These are phyloP conservation scores for Cyberlindnera xylosilytica DNA, from an alignment of 805 yeast species.

Conservation along the genomic window DNA sequence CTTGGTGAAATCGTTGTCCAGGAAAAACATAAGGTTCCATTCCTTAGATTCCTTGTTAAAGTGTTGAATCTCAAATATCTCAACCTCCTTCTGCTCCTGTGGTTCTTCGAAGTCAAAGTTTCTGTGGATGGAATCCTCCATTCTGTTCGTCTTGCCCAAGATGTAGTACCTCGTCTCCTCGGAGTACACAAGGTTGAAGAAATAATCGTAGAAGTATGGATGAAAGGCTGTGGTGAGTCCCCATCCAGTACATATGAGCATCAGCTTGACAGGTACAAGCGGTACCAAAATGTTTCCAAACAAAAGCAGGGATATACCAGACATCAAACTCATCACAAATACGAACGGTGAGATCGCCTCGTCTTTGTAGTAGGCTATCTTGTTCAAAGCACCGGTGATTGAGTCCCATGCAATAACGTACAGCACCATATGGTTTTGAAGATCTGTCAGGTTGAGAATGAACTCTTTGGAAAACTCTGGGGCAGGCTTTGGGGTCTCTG, in stretches of 20 bases:
- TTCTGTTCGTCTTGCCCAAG: conserved; percentile 43
- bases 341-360: conserved; percentile 55
- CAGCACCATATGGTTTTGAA: conserved; percentile 74
- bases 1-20: conserved; percentile 50
- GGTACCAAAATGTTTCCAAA: conserved; percentile 28
- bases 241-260: conserved; percentile 49
- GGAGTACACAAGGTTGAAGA: conserved; percentile 48
- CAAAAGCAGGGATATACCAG: conserved; percentile 30
- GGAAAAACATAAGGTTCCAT: conserved; percentile 65
- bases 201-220: conserved; percentile 47
- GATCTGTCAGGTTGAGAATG: conserved; percentile 71
- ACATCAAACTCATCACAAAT: conserved; percentile 38
- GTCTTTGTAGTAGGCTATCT: conserved; percentile 62
- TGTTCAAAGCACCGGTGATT: conserved; percentile 43
- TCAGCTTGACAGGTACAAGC: conserved; percentile 34
- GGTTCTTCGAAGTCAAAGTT: conserved; percentile 40
- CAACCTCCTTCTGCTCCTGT: conserved; percentile 49
- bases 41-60: conserved; percentile 45
- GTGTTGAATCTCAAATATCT: conserved; percentile 65
- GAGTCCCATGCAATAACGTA: conserved; percentile 64
- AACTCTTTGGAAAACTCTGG: conserved; percentile 80
- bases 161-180: conserved; percentile 62
- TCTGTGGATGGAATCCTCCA: conserved; percentile 41
- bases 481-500: conserved; percentile 47
- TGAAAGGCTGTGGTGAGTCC: conserved; percentile 39